Evolutionary conservation across 169 alveolate species (phyloP), one percentile per base, ranked within the genome.

Genomic region (Plasmodium vinckei): DNA sequence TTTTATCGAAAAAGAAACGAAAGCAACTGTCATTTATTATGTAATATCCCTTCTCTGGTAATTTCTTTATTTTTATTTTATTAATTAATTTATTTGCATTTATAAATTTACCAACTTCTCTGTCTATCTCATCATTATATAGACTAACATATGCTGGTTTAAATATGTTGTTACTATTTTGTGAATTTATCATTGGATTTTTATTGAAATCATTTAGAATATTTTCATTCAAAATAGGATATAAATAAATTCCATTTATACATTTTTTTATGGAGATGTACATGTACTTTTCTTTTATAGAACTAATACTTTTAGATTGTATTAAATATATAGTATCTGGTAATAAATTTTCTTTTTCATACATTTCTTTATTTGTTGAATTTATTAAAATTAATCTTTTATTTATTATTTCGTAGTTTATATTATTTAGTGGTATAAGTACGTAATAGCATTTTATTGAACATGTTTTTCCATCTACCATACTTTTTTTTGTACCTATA

Each of bases 101-200:
- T 56, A 77, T 39, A 2, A 77, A 23, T 5, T 53, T 49, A 9
- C 77, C 88, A 63, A 77, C 63, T 21, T 46, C 61, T 27, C 51
- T 77, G 51, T 77, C 88, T 5, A 77, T 27, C 25, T 77, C 75
- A 53, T 77, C 88, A 56, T 77, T 77, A 23, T 77, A 77, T 19
- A 77, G n/a, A 63, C 73, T 63, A 15, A 77, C 88, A 17, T 77
- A 77, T 6, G 39, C 42, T 9, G 88, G 88, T 64, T 46, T 69
- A 46, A 77, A 77, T 49, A 27, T n/a, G 49, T 5, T 46, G 33
- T 44, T 53, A 9, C 12, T 7, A 19, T 39, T 5, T 1, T 15
- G n/a, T 6, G 6, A 73, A 39, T 23, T 64, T 17, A 64, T 5
- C 12, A 39, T 5, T 6, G 4, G 9, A 19, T 77, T 44, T 1